These are phyloP conservation scores for Arthrinium puccinioides DNA, from an alignment of 2,329 filamentous ascomycete genomes.

Conservation along the genomic window DNA sequence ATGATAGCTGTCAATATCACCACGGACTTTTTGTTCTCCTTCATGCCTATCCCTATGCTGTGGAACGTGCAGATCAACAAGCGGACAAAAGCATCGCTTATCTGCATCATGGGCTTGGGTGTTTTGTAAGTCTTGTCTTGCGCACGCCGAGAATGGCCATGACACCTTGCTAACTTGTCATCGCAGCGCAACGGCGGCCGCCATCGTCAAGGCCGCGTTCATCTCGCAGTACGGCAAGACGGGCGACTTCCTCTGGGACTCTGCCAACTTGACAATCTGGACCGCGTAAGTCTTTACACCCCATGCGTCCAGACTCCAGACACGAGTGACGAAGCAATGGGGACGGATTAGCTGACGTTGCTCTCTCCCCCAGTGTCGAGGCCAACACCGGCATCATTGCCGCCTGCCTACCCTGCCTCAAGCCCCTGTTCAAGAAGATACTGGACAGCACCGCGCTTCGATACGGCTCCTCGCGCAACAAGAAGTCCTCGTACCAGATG, in stretches of 20 bases:
- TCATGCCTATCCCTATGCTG: slow-evolving; percentile 30
- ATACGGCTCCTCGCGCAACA: slow-evolving; percentile 19
- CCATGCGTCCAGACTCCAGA: background rate
- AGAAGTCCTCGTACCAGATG: slow-evolving; percentile 6
- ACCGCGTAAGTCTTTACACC: slow-evolving; percentile 19
- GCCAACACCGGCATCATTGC: slow-evolving; percentile 30
- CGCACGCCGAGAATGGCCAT: background rate
- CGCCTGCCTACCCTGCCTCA: slow-evolving; percentile 25
- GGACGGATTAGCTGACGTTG: background rate
- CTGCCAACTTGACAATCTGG: slow-evolving; percentile 40
- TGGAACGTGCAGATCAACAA: slow-evolving; percentile 32
- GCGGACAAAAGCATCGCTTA: slow-evolving; percentile 30
- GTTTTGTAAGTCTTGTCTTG: slow-evolving; percentile 23
- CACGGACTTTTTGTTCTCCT: slow-evolving; percentile 30
- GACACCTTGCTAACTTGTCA: background rate
- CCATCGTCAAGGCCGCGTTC: slow-evolving; percentile 32
- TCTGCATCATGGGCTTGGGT: slow-evolving; percentile 33
- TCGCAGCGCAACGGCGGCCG: slow-evolving; percentile 27
- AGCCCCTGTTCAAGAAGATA: slow-evolving; percentile 25
- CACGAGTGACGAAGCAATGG: background rate
- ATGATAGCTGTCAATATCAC: slow-evolving; percentile 20
- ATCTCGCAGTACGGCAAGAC: slow-evolving; percentile 29
- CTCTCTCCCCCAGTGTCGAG: slow-evolving; percentile 15
- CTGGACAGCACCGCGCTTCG: slow-evolving; percentile 21
- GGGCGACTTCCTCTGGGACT: slow-evolving; percentile 37